phyloP scores from a whole-genome alignment of 2,329 filamentous ascomycete genomes.

The Paecilomyces dactylethromorphus region DNA sequence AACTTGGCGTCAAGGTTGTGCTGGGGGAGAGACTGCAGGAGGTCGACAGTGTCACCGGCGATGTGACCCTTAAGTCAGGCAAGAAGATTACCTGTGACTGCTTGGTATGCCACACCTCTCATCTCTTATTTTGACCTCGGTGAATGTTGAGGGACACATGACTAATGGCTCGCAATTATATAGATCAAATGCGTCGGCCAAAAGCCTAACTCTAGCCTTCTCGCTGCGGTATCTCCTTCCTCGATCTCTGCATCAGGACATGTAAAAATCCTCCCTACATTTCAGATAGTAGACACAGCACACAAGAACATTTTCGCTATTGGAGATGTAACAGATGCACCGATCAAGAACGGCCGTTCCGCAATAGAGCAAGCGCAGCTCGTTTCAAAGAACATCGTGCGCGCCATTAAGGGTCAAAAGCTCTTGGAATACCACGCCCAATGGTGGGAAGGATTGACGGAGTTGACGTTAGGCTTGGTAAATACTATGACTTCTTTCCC shows the following conservation, averaged over 20 bases:
- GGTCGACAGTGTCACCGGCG: constrained; percentile 29
- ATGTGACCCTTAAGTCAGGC: constrained; percentile 42
- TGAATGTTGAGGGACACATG: background rate
- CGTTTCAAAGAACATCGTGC: constrained; percentile 50
- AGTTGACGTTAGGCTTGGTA: constrained; percentile 50
- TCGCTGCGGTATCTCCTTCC: constrained; percentile 38
- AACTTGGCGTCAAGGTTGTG: constrained; percentile 46
- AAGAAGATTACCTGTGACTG: constrained; percentile 44
- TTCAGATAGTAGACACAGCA: constrained; percentile 48
- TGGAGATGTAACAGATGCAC: constrained; percentile 57
- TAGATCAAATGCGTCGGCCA: constrained; percentile 58
- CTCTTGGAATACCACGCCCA: constrained; percentile 37
- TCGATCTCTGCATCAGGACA: constrained; percentile 44
- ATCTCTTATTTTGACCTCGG: background rate
- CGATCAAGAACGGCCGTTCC: constrained; percentile 49
- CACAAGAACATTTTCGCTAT: constrained; percentile 53
- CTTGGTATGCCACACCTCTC: constrained; percentile 29
- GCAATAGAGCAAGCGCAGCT: constrained; percentile 49
- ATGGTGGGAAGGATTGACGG: constrained; percentile 47
- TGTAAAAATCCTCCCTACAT: constrained; percentile 49
- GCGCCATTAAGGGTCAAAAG: constrained; percentile 36
- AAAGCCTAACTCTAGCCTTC: constrained; percentile 47
- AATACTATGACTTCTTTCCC: constrained; percentile 9
- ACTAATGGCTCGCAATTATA: background rate
- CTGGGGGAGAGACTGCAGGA: constrained; percentile 43